Percentiles rank a stretch among this genome's conserved stretches.
These are phyloP conservation scores for Brassica rapa DNA, from an alignment of 345 rosid genomes.

Conservation along the genomic window DNA sequence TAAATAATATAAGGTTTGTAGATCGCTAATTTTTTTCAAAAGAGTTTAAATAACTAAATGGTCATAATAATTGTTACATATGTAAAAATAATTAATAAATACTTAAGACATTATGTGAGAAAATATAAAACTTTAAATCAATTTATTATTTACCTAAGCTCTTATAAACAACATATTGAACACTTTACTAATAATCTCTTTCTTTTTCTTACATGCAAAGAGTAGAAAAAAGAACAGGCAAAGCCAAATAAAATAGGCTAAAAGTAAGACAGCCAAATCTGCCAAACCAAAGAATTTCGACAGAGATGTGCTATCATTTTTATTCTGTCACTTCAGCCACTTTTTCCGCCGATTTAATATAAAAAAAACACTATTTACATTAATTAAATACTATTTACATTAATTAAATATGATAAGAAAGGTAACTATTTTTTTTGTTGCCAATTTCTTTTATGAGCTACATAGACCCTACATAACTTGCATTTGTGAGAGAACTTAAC, in stretches of 20 bases:
- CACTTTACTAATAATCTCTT: too few species aligned
- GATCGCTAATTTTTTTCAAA: background rate
- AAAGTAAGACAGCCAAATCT: constrained; percentile 22
- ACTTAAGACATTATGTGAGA: background rate
- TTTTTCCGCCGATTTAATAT: background rate
- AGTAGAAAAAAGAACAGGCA: background rate
- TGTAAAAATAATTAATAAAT: background rate
- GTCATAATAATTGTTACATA: background rate
- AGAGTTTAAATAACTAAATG: background rate
- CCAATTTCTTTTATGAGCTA: constrained; percentile 1
- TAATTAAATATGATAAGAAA: constrained; percentile 14
- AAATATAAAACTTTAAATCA: background rate
- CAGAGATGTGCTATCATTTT: constrained; percentile 9
- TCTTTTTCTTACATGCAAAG: constrained; percentile 1
- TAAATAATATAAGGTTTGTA: background rate
- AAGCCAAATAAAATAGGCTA: background rate
- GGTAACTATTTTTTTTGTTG: constrained; percentile 3
- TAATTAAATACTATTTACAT: background rate
- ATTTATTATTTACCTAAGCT: background rate
- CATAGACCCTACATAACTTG: constrained; percentile 18
- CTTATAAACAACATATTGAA: background rate
- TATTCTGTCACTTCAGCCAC: constrained; percentile 22
- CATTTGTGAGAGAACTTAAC: constrained; percentile 22
- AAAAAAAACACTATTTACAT: background rate
- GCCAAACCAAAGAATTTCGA: constrained; percentile 18